Percentiles rank a stretch among this genome's conserved stretches.
Evolutionary conservation across 495 filamentous ascomycete genomes (phyloP).

Genomic region (Hapsidospora chrysogenum): DNA sequence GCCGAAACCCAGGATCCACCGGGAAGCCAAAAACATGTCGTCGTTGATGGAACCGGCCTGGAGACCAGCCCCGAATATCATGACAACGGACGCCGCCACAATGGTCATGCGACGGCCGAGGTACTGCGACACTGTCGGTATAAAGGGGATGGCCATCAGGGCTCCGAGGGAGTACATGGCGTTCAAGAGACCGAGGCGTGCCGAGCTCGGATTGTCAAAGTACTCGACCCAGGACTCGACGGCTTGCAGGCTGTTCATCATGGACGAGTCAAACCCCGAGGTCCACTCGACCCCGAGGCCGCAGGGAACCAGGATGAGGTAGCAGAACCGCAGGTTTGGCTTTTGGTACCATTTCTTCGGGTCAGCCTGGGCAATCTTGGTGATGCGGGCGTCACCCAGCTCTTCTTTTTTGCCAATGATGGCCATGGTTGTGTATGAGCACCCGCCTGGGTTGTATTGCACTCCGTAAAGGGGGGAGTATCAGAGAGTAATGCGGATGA

Average conservation of each 20-base stretch:
- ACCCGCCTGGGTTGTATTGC: too few species aligned
- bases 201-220: conserved; percentile 18
- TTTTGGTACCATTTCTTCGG: conserved; percentile 36
- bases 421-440: too few species aligned
- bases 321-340: conserved; percentile 33
- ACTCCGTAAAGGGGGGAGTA: too few species aligned
- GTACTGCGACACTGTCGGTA: conserved; percentile 31
- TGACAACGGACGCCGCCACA: too few species aligned
- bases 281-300: conserved; percentile 45
- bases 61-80: too few species aligned
- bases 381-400: conserved; percentile 8
- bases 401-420: conserved; percentile 10
- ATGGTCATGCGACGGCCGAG: conserved; percentile 36
- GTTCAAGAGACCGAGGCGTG: conserved; percentile 19
- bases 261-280: conserved; percentile 41
- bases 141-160: conserved; percentile 32
- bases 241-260: conserved; percentile 41
- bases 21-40: conserved; percentile 42
- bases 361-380: conserved; percentile 18
- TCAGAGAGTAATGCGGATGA: too few species aligned
- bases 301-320: conserved; percentile 34
- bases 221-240: conserved; percentile 31
- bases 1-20: conserved; percentile 44
- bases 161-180: conserved; percentile 25
- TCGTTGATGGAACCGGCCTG: conserved; percentile 12